phyloP scores from a whole-genome alignment of 768 basidiomycete genomes.

The Kwoniella pini region DNA sequence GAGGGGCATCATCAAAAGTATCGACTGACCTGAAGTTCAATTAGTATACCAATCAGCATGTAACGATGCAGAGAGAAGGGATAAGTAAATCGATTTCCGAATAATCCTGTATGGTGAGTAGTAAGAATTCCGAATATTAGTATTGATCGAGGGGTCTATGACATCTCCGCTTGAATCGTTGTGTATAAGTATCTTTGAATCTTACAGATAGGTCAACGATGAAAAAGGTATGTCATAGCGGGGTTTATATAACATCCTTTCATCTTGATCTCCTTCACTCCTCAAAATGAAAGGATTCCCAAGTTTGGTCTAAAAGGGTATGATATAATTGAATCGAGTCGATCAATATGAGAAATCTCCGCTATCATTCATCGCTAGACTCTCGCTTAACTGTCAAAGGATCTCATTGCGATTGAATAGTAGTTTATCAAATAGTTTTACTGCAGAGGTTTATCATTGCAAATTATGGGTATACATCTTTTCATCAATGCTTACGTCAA shows the following conservation, averaged over 20 bases:
- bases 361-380: too few relatives aligned
- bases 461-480: too few relatives aligned
- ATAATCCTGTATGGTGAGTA: background rate
- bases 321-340: background rate
- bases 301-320: background rate
- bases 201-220: background rate
- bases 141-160: background rate
- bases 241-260: constrained; percentile 1
- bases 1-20: too few relatives aligned
- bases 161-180: constrained; percentile 1
- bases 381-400: too few relatives aligned
- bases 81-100: too few relatives aligned
- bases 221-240: constrained; percentile 10
- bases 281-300: background rate
- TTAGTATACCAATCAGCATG: too few relatives aligned
- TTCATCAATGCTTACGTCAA: too few relatives aligned
- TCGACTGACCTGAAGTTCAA: too few relatives aligned
- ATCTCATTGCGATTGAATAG: too few relatives aligned
- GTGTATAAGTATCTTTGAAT: background rate
- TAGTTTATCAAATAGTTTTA: too few relatives aligned
- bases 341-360: background rate
- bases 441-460: too few relatives aligned
- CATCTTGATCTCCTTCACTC: background rate
- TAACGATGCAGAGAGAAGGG: too few relatives aligned
- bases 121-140: background rate